Conservation (phyloP, 345 rosid genomes). For the Passiflora organensis region DNA sequence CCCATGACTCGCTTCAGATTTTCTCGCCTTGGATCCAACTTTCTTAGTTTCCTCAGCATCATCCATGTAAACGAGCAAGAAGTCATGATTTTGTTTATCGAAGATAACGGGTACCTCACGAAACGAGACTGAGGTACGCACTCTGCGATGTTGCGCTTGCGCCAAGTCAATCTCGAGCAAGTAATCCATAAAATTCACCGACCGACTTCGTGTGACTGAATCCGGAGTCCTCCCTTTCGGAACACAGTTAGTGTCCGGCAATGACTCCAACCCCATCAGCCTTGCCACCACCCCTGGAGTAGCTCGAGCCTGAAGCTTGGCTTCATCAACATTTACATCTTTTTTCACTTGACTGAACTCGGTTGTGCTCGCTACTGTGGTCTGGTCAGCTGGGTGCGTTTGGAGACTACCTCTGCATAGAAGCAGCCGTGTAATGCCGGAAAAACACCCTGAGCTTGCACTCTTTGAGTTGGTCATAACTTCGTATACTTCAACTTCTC, state of each 20-base stretch:
- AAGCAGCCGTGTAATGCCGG: conserved; percentile 47
- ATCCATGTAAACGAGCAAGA: conserved; percentile 43
- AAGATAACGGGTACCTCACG: conserved; percentile 41
- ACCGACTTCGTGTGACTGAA: conserved; percentile 58
- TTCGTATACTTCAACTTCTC: neutral
- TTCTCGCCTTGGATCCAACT: conserved; percentile 20
- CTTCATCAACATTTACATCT: conserved; percentile 3
- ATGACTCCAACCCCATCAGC: conserved; percentile 75
- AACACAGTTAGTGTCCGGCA: conserved; percentile 43
- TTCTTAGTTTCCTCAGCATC: conserved; percentile 28
- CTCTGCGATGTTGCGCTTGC: conserved; percentile 48
- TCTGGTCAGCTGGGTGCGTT: conserved; percentile 56
- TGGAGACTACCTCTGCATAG: conserved; percentile 65
- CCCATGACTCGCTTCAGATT: conserved; percentile 18
- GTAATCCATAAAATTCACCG: conserved; percentile 88
- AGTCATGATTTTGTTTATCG: conserved; percentile 36
- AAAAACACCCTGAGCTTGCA: conserved; percentile 56
- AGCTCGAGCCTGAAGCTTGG: conserved; percentile 14
- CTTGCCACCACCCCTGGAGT: conserved; percentile 71
- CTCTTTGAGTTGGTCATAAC: conserved; percentile 30
- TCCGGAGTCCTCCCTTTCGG: conserved; percentile 35
- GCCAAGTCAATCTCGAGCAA: conserved; percentile 36
- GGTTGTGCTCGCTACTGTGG: conserved; percentile 19
- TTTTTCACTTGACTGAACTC: conserved; percentile 20
- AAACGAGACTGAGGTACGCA: conserved; percentile 70